Evolutionary conservation across 2,329 filamentous ascomycete species (phyloP).

Genomic region (Drechslerella stenobrocha): DNA sequence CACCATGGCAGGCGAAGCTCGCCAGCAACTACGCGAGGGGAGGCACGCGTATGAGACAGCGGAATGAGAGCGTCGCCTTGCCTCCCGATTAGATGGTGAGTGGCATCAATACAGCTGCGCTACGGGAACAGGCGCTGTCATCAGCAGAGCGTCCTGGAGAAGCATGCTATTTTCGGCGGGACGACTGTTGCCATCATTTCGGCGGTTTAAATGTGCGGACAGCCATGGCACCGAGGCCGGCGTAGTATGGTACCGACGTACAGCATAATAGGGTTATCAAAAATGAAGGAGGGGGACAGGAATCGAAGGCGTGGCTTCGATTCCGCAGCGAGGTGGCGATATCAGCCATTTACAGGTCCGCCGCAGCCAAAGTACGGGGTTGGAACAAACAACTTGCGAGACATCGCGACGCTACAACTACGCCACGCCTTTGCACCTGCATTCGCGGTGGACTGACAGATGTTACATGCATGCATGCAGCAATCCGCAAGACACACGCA

Average conservation of each 20-base stretch:
- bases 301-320: conserved; percentile 31
- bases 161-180: conserved; percentile 25
- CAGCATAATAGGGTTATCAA: too few species aligned
- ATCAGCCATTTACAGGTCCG: conserved; percentile 1
- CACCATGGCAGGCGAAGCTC: neutral
- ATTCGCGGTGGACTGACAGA: too few species aligned
- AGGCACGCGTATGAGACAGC: conserved; percentile 4
- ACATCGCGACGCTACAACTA: neutral
- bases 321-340: conserved; percentile 31
- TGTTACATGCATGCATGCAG: too few species aligned
- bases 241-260: neutral
- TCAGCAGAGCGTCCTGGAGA: neutral
- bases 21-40: conserved; percentile 1
- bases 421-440: too few species aligned
- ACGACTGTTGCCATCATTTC: neutral
- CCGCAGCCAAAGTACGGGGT: neutral
- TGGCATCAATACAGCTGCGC: conserved; percentile 4
- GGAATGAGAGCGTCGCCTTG: conserved; percentile 33
- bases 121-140: conserved; percentile 1
- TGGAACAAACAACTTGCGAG: neutral
- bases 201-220: neutral
- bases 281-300: too few species aligned
- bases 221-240: neutral
- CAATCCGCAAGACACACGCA: too few species aligned
- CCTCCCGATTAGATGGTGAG: conserved; percentile 23